Percentiles rank a stretch among this genome's conserved stretches.
These are phyloP conservation scores for Monilinia laxa DNA, from an alignment of 2,329 filamentous ascomycete genomes.

Conservation along the genomic window DNA sequence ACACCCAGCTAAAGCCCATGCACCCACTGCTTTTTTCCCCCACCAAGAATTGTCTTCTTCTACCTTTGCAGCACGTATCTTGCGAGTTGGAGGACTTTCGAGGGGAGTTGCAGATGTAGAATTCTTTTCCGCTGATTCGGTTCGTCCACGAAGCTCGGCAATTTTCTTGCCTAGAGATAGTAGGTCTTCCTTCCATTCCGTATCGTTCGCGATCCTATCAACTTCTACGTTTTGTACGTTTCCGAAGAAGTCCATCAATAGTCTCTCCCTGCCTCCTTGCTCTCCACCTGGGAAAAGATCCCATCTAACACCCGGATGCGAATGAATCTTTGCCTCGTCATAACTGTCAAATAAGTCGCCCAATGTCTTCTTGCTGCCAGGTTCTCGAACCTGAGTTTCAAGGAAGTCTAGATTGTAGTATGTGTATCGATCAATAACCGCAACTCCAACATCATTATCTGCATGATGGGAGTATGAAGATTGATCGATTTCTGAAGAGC, in stretches of 20 bases:
- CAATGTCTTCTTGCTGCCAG: conserved; percentile 82
- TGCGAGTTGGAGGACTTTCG: conserved; percentile 35
- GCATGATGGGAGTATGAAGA: conserved; percentile 97
- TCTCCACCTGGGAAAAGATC: conserved; percentile 91
- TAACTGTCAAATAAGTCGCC: conserved; percentile 96
- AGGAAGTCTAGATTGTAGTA: conserved; percentile 98
- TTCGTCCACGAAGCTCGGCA: conserved; percentile 48
- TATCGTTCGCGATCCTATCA: conserved; percentile 52
- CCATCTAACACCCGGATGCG: conserved; percentile 85
- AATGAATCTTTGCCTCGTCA: conserved; percentile 92
- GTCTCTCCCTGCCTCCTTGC: conserved; percentile 69
- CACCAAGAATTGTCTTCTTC: conserved; percentile 66
- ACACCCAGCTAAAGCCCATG: conserved; percentile 61
- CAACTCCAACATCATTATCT: conserved; percentile 95
- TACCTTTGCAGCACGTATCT: conserved; percentile 56
- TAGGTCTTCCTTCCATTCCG: conserved; percentile 69
- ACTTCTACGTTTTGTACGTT: conserved; percentile 98
- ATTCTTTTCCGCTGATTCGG: conserved; percentile 40
- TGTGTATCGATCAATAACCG: conserved; percentile 97
- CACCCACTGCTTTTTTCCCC: conserved; percentile 63
- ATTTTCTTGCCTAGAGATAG: conserved; percentile 71
- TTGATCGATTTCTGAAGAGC: conserved; percentile 93
- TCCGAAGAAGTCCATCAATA: conserved; percentile 96
- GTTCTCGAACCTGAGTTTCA: conserved; percentile 82
- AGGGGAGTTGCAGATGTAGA: conserved; percentile 28